Evolutionary conservation across 2,329 filamentous ascomycete species (phyloP).

Genomic region (Epichloe sibirici): DNA sequence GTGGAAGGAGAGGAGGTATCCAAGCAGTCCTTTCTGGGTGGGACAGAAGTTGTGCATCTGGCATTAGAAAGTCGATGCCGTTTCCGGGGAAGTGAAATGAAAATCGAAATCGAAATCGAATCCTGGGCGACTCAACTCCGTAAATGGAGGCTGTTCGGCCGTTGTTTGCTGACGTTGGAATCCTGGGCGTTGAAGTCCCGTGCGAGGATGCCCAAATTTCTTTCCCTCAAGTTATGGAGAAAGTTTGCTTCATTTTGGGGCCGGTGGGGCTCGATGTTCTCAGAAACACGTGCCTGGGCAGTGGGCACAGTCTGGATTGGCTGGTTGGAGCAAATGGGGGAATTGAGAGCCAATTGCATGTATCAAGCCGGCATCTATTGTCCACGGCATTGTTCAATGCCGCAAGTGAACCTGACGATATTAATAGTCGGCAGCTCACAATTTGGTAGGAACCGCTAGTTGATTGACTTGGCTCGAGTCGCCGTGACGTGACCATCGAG

Average conservation of each 20-base stretch:
- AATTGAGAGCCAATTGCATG: too few relatives aligned
- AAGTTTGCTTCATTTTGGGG: neutral
- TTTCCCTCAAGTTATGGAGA: neutral
- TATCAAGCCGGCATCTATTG: too few relatives aligned
- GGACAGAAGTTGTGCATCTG: neutral
- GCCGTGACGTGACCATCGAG: too few relatives aligned
- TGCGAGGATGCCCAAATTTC: neutral
- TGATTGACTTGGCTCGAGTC: too few relatives aligned
- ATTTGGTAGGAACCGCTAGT: too few relatives aligned
- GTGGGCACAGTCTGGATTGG: neutral
- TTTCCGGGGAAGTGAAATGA: neutral
- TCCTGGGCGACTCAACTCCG: neutral
- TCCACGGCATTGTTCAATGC: too few relatives aligned
- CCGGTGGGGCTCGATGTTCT: neutral
- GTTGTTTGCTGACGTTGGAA: neutral
- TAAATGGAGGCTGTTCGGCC: neutral
- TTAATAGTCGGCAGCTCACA: too few relatives aligned
- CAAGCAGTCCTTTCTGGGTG: neutral
- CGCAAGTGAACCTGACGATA: too few relatives aligned
- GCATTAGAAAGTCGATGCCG: neutral
- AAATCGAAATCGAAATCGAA: too few relatives aligned
- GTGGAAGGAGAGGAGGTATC: constrained; percentile 4
- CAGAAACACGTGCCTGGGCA: too few relatives aligned
- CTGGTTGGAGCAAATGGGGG: neutral
- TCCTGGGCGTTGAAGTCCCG: neutral